Evolutionary conservation across 257 asterid genomes (phyloP).

Genomic region (Solanum pinnatisectum): DNA sequence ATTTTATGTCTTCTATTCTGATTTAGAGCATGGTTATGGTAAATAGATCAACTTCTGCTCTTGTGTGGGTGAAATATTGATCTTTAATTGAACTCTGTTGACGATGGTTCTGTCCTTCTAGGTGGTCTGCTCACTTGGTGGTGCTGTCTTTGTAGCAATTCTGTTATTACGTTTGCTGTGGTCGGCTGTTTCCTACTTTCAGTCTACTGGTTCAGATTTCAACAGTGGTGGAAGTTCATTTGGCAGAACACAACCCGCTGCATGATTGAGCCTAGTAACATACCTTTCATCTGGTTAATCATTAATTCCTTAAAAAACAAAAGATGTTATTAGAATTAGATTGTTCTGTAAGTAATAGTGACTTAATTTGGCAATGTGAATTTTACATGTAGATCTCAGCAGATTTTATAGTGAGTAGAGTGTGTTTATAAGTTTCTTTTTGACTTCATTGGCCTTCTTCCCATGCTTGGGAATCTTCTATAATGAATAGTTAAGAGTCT

Average conservation of each 20-base stretch:
- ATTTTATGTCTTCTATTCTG: background rate
- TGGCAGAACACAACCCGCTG: conserved; percentile 13
- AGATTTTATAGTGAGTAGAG: background rate
- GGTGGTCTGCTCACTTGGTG: conserved; percentile 34
- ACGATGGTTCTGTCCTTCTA: background rate
- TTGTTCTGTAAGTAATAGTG: background rate
- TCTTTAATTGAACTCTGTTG: background rate
- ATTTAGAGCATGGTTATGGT: background rate
- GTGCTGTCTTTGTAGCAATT: conserved; percentile 26
- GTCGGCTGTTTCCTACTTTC: conserved; percentile 20
- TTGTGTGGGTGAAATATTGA: background rate
- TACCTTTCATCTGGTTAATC: background rate
- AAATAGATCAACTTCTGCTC: background rate
- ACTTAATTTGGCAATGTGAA: background rate
- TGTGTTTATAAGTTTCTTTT: background rate
- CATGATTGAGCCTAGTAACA: background rate
- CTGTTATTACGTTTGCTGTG: conserved; percentile 21
- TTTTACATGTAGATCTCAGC: background rate
- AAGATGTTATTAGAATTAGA: background rate
- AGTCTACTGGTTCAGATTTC: conserved; percentile 3
- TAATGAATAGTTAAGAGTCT: background rate
- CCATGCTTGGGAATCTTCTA: background rate
- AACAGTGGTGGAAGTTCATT: conserved; percentile 12
- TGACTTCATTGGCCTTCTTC: background rate
- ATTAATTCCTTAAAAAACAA: background rate